Conservation (phyloP, 2,329 filamentous ascomycete species). For the Hypomyces rosellus region DNA sequence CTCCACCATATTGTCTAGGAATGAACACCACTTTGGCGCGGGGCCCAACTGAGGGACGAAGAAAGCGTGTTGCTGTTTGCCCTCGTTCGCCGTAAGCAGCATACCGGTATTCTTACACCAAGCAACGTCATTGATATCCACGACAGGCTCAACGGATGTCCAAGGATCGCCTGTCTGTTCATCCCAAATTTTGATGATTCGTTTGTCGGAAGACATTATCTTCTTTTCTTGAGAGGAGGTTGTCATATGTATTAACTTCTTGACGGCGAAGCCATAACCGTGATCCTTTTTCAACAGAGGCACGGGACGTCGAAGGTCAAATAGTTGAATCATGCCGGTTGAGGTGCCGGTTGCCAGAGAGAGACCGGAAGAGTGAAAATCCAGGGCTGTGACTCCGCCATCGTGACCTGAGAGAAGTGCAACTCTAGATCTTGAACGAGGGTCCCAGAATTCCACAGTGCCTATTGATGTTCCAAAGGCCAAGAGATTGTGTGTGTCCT, state of each 20-base stretch:
- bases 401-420: slow-evolving; percentile 65
- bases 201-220: slow-evolving; percentile 85
- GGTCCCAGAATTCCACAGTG: slow-evolving; percentile 97
- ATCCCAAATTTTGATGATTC: slow-evolving; percentile 97
- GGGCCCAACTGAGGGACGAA: slow-evolving; percentile 91
- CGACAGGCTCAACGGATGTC: slow-evolving; percentile 91
- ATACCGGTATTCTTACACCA: slow-evolving; percentile 92
- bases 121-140: slow-evolving; percentile 90
- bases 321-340: slow-evolving; percentile 79
- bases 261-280: slow-evolving; percentile 87
- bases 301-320: slow-evolving; percentile 82
- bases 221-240: slow-evolving; percentile 74
- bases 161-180: slow-evolving; percentile 75
- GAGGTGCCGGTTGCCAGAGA: slow-evolving; percentile 84
- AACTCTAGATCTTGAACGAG: slow-evolving; percentile 73
- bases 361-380: slow-evolving; percentile 78
- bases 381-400: slow-evolving; percentile 76
- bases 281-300: slow-evolving; percentile 90
- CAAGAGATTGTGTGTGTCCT: slow-evolving; percentile 80
- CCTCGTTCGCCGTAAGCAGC: slow-evolving; percentile 95
- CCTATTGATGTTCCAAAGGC: slow-evolving; percentile 92
- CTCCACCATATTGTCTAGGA: slow-evolving; percentile 95
- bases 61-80: slow-evolving; percentile 89
- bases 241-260: slow-evolving; percentile 70
- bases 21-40: slow-evolving; percentile 91